phyloP scores from a whole-genome alignment of 352 stramenopile genomes.

The Phytopythium boreale region DNA sequence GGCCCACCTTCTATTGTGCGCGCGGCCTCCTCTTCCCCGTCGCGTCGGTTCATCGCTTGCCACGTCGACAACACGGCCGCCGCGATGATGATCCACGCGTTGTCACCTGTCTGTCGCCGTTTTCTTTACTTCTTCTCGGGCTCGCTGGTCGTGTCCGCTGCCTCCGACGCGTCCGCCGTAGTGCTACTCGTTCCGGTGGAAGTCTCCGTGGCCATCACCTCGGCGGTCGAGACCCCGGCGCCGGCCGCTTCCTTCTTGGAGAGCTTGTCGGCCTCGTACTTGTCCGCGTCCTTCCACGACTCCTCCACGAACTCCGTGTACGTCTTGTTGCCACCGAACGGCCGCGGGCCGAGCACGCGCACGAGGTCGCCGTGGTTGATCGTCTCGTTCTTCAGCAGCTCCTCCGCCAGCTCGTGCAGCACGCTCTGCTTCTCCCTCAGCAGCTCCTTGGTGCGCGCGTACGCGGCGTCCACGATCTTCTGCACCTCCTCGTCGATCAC shows the following conservation, averaged over 20 bases:
- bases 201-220: constrained; percentile 16
- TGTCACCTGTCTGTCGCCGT: constrained; percentile 1
- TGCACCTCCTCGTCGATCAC: constrained; percentile 99
- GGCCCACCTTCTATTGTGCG: neutral
- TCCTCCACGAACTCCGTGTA: constrained; percentile 96
- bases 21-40: neutral
- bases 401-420: constrained; percentile 92
- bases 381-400: constrained; percentile 98
- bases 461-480: constrained; percentile 97
- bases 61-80: too few relatives aligned
- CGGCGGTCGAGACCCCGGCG: neutral
- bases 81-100: neutral
- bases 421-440: constrained; percentile 93
- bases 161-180: constrained; percentile 19
- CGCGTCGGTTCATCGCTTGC: neutral
- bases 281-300: constrained; percentile 83
- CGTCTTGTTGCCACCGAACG: constrained; percentile 92
- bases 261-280: constrained; percentile 72
- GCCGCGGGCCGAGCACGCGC: constrained; percentile 92
- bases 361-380: constrained; percentile 98
- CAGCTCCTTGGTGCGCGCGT: constrained; percentile 94
- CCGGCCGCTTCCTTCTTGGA: constrained; percentile 20
- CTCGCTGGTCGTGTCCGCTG: constrained; percentile 20
- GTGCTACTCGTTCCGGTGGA: constrained; percentile 14
- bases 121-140: constrained; percentile 20